Base-by-base conservation (phyloP, 768 basidiomycete genomes). In the Pholiota microspora region DNA sequence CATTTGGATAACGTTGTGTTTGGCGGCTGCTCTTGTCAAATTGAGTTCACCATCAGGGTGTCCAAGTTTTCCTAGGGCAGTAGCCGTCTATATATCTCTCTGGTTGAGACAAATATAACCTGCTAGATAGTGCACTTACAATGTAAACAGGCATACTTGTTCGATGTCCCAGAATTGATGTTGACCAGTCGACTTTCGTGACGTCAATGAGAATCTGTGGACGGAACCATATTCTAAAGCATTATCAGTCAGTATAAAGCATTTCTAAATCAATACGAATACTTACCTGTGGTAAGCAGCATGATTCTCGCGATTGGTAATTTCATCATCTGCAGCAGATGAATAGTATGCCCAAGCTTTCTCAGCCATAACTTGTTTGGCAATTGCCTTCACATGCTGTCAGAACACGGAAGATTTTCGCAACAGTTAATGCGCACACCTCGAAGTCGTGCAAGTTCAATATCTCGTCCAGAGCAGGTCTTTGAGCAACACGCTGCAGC, bases 271-370 rank as follows among this genome's bases (percentile, higher is more conserved):
- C n/a, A n/a, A n/a, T n/a, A n/a, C n/a, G n/a, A 28, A 23, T 7
- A 34, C 51, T 13, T 55, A 88, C 91, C 95, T 80, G 61, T 98
- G 95, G 65, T 88, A 98, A 2, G 94, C 95, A 49, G 85, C 79
- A 57, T 92, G 92, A 62, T 97, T 97, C 69, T 96, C 94, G 46
- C 94, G 79, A 56, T 81, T 75, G 27, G 93, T 94, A 42, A 94
- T 92, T 70, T 97, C 94, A 62, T 98, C 95, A 66, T 98, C 96
- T 6, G 96, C 86, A 15, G 94, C 95, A n/a, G 92, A 94, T 0
- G 90, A 93, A 65, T 98, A 95, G 68, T 95, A 95, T 4, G 94
- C 95, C 95, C 95, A 98, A 0, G 92, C 92, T 67, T 92, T 92
- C 29, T 88, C 86, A 1, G 85, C 73, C 77, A 98, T 86, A 9